Conservation (phyloP, 2,329 filamentous ascomycete genomes). For the Phaeosphaeria sp. region DNA sequence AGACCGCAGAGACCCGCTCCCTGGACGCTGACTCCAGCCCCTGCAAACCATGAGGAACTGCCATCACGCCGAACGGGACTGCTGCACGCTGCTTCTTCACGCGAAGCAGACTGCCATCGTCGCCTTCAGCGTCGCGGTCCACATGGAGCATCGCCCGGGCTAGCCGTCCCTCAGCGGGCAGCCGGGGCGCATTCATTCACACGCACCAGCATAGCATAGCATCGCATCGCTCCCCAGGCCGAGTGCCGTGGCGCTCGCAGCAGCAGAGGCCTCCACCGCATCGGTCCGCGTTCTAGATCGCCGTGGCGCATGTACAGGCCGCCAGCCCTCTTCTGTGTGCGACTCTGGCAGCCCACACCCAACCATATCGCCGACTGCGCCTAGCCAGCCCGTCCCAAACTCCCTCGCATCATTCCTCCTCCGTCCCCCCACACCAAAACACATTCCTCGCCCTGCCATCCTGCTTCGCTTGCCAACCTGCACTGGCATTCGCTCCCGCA, state of each 20-base stretch:
- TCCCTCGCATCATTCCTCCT: constrained; percentile 32
- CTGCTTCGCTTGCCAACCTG: constrained; percentile 18
- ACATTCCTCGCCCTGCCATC: constrained; percentile 31
- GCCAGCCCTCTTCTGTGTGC: constrained; percentile 32
- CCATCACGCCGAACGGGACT: background rate
- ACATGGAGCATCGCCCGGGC: background rate
- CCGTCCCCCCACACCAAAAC: constrained; percentile 18
- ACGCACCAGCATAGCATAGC: no score
- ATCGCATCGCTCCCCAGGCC: background rate
- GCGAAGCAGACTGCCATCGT: background rate
- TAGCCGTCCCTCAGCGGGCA: no score
- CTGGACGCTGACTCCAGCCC: constrained; percentile 5
- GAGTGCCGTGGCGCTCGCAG: constrained; percentile 13
- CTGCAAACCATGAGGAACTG: constrained; percentile 1
- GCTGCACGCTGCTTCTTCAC: background rate
- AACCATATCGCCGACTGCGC: constrained; percentile 34
- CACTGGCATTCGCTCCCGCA: constrained; percentile 30
- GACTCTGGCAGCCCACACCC: constrained; percentile 31
- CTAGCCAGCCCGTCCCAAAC: constrained; percentile 8
- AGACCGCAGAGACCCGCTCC: constrained; percentile 25
- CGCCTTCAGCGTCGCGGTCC: background rate
- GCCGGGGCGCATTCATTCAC: background rate
- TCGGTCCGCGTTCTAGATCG: constrained; percentile 43
- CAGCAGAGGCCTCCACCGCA: constrained; percentile 32
- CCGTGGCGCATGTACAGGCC: constrained; percentile 28